A percentile compares a stretch with the other conserved stretches of the same genome.
These are phyloP conservation scores for Phialocephala sp. DNA, from an alignment of 2,329 filamentous ascomycete genomes.

Conservation along the genomic window DNA sequence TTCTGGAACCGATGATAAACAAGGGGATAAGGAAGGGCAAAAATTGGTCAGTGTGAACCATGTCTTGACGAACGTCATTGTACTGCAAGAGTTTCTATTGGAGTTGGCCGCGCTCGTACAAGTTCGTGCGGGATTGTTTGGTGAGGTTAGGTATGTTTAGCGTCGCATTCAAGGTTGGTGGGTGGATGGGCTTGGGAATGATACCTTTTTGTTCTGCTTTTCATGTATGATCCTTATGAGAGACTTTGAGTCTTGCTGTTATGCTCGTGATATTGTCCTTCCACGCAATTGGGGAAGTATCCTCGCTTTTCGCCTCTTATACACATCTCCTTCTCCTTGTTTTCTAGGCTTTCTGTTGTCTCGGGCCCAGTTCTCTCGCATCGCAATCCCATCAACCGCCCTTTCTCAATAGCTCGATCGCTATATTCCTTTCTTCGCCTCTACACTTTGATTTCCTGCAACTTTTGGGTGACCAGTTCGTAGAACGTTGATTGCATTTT, in stretches of 20 bases:
- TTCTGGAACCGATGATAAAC: slow-evolving; percentile 37
- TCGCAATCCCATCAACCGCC: too few relatives aligned
- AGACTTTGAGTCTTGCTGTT: too few relatives aligned
- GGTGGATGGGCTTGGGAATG: slow-evolving; percentile 4
- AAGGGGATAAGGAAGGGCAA: slow-evolving; percentile 39
- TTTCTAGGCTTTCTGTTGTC: too few relatives aligned
- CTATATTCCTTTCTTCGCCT: neutral
- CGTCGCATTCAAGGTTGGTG: slow-evolving; percentile 5
- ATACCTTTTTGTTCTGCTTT: slow-evolving; percentile 21
- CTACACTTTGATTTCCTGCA: neutral
- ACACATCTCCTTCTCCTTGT: too few relatives aligned
- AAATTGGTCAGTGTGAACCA: slow-evolving; percentile 71
- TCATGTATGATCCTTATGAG: too few relatives aligned
- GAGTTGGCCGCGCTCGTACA: slow-evolving; percentile 79
- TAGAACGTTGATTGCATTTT: slow-evolving; percentile 3
- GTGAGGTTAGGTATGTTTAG: slow-evolving; percentile 69
- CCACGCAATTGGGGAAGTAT: too few relatives aligned
- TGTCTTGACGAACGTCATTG: slow-evolving; percentile 78
- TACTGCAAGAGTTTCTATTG: slow-evolving; percentile 80
- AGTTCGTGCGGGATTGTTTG: slow-evolving; percentile 75
- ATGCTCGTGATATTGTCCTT: too few relatives aligned
- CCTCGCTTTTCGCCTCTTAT: too few relatives aligned
- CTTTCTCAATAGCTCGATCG: neutral
- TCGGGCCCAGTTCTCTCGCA: too few relatives aligned
- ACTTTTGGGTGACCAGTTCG: neutral